Conservation (phyloP, 768 basidiomycete species). For the Trametes punicea region DNA sequence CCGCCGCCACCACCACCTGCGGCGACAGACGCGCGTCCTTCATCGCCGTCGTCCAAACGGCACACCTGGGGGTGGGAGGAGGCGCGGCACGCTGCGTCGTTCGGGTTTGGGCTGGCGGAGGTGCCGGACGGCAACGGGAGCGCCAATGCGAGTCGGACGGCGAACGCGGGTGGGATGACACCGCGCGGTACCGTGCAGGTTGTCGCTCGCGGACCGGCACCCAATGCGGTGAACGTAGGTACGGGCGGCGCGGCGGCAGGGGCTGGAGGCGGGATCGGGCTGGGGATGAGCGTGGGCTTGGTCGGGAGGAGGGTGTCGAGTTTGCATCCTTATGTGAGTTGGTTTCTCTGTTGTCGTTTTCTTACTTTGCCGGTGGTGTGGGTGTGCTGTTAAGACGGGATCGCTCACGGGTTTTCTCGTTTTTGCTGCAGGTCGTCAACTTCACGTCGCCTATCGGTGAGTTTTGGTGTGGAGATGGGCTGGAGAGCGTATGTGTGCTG, state of each 20-base stretch:
- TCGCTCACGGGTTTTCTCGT: not conserved
- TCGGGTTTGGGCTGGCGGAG: not conserved
- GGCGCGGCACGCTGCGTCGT: not conserved
- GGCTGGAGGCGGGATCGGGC: conserved; percentile 1
- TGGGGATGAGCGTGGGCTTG: conserved; percentile 2
- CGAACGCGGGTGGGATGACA: not conserved
- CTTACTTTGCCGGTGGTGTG: not conserved
- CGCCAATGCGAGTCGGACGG: not conserved
- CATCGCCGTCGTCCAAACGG: conserved; percentile 11
- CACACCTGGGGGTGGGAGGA: conserved; percentile 18
- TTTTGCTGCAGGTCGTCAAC: conserved; percentile 29
- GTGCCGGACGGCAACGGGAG: not conserved
- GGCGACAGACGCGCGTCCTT: not conserved
- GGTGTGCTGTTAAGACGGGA: not conserved
- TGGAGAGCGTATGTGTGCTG: not conserved
- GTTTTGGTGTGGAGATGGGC: not conserved
- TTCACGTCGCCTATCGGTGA: conserved; percentile 40
- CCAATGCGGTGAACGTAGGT: not conserved
- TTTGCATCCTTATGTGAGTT: conserved; percentile 33
- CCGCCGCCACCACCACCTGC: not conserved
- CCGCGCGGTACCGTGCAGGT: not conserved
- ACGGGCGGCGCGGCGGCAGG: too few relatives aligned
- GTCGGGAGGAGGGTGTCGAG: conserved; percentile 10
- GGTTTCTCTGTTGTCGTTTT: too few relatives aligned
- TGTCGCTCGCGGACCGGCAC: conserved; percentile 1